phyloP scores from a whole-genome alignment of 2,329 filamentous ascomycete species.

The Sarocladium kiliense region DNA sequence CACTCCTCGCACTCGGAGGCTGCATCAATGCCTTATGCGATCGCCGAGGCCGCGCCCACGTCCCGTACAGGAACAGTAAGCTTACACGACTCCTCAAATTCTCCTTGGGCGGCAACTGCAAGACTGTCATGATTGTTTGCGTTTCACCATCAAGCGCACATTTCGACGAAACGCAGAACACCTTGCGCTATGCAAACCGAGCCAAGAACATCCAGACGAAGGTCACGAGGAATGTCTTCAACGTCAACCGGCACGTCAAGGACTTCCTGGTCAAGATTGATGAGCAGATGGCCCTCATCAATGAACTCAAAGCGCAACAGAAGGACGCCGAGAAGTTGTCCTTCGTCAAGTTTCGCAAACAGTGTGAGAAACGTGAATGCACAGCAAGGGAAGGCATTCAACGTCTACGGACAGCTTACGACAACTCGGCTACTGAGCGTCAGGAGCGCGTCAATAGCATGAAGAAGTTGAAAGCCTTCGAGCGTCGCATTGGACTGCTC shows the following conservation, averaged over 20 bases:
- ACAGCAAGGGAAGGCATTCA: slow-evolving; percentile 72
- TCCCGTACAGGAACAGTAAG: slow-evolving; percentile 97
- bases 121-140: slow-evolving; percentile 99
- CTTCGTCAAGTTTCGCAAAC: slow-evolving; percentile 86
- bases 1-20: slow-evolving; percentile 84
- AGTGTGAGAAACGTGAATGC: slow-evolving; percentile 75
- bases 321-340: slow-evolving; percentile 80
- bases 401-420: slow-evolving; percentile 77
- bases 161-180: slow-evolving; percentile 98
- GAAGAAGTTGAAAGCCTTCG: slow-evolving; percentile 76
- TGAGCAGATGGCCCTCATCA: slow-evolving; percentile 95
- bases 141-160: slow-evolving; percentile 94
- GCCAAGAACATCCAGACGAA: slow-evolving; percentile 99
- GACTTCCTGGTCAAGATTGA: slow-evolving; percentile 99
- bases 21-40: slow-evolving; percentile 99
- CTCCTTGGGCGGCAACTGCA: slow-evolving; percentile 94
- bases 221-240: slow-evolving; percentile 98
- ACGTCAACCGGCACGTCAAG: slow-evolving; percentile 98
- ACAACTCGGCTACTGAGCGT: slow-evolving; percentile 71
- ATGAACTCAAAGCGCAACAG: slow-evolving; percentile 88
- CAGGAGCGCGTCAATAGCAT: slow-evolving; percentile 74
- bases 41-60: slow-evolving; percentile 82
- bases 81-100: slow-evolving; percentile 94
- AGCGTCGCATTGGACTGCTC: slow-evolving; percentile 79
- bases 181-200: slow-evolving; percentile 90